Percentiles rank a stretch among this genome's conserved stretches.
Evolutionary conservation across 768 basidiomycete genomes (phyloP).

Genomic region (Boletus rubescentipes): DNA sequence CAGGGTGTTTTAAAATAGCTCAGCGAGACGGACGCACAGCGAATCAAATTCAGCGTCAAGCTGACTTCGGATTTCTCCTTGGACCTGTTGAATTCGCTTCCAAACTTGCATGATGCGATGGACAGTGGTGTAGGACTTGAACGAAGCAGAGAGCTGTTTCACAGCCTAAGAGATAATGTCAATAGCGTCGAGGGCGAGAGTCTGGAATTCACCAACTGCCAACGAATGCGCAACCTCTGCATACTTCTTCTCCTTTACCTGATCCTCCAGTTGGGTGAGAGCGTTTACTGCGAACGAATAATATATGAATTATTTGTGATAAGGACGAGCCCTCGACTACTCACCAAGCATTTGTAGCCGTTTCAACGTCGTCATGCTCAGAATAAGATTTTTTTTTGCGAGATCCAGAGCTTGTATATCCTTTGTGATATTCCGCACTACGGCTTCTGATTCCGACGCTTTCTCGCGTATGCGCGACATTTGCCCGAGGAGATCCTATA

Average conservation of each 20-base stretch:
- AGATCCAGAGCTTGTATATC: conserved; percentile 94
- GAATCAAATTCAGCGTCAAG: conserved; percentile 90
- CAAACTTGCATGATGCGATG: conserved; percentile 75
- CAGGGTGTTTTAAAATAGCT: background rate
- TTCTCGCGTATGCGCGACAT: conserved; percentile 97
- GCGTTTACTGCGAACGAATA: conserved; percentile 61
- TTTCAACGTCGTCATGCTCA: conserved; percentile 87
- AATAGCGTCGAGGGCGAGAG: conserved; percentile 15
- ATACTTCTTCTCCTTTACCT: conserved; percentile 77
- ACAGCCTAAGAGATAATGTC: conserved; percentile 58
- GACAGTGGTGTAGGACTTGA: conserved; percentile 77
- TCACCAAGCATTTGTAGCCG: conserved; percentile 91
- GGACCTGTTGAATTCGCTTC: conserved; percentile 77
- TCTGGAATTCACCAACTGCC: conserved; percentile 47
- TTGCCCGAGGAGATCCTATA: conserved; percentile 87
- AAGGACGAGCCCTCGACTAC: conserved; percentile 23
- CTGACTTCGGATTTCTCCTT: conserved; percentile 75
- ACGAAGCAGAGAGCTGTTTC: conserved; percentile 77
- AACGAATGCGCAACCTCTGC: conserved; percentile 81
- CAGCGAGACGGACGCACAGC: conserved; percentile 59
- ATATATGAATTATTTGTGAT: background rate
- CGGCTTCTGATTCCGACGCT: conserved; percentile 94
- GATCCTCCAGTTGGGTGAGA: conserved; percentile 74
- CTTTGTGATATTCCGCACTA: conserved; percentile 92
- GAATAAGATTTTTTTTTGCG: conserved; percentile 89